phyloP scores from a whole-genome alignment of 2,329 filamentous ascomycete species.

The Thielaviopsis ethacetica region DNA sequence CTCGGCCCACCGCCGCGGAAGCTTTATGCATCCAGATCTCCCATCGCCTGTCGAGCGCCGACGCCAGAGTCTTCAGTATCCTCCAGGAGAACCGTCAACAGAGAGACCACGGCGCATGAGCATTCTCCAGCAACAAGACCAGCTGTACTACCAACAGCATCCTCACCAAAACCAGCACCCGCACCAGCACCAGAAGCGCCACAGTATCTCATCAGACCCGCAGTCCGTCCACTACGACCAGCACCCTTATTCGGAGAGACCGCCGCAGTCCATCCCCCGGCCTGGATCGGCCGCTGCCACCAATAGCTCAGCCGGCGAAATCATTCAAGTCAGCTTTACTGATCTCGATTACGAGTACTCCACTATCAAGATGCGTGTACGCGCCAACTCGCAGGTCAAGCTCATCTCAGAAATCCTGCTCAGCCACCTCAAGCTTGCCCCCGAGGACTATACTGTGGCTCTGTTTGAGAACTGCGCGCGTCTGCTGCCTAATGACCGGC shows the following conservation, averaged over 20 bases:
- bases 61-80: neutral
- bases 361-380: constrained; percentile 2
- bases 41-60: neutral
- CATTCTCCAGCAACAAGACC: constrained; percentile 2
- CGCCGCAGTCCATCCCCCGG: neutral
- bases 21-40: neutral
- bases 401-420: constrained; percentile 2
- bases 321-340: neutral
- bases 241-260: neutral
- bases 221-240: neutral
- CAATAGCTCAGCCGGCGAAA: constrained; percentile 9
- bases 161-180: neutral
- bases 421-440: neutral
- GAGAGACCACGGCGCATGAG: neutral
- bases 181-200: neutral
- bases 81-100: neutral
- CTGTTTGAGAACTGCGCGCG: neutral
- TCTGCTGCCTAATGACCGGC: neutral
- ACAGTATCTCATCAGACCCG: neutral
- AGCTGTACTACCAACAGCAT: neutral
- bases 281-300: constrained; percentile 10
- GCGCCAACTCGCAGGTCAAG: neutral
- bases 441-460: neutral
- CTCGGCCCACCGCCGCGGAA: neutral
- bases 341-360: constrained; percentile 4